Base-by-base conservation (phyloP, 345 rosid genomes). In the Bruguiera gymnorhiza region DNA sequence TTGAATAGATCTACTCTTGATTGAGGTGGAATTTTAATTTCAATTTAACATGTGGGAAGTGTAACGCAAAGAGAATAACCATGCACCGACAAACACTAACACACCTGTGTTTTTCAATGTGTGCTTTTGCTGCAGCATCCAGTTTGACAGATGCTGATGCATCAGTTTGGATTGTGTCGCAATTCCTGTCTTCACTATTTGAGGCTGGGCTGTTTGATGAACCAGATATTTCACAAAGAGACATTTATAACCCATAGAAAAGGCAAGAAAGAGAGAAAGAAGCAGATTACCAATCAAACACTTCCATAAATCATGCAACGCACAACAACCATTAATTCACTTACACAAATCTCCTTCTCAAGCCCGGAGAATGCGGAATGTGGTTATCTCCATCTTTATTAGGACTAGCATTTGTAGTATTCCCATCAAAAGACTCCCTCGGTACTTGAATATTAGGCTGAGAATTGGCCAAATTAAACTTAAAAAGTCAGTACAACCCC, bases 101-200 rank as follows among this genome's bases (percentile, higher is more conserved):
- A 13, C 60, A 95, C 97, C 89, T 85, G 79, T 92, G 93, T 77
- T 89, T 94, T 43, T 94, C 90, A 77, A 94, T 86, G 81, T 83
- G 88, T 1, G 76, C 84, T 56, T 84, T 86, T 6, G 89, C 86
- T 59, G 86, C 82, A 46, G 83, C 74, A 83, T 92, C 99, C 52
- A 95, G 84, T 81, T 85, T 88, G 63, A 86, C 60, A 65, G 88
- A 79, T 43, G 80, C 82, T 27, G 93, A 86, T 37, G 78, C 13
- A 77, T 81, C 84, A 37, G 65, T 80, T 63, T 78, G 85, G 26
- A 46, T n/a, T 54, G 34, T 60, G 61, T 79, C 88, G 11, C 18
- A 79, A 68, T 54, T 78, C 83, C 77, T 76, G 65, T 83, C 90
- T 70, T 77, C 85, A 70, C 74, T 60, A 72, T 76, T 79, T 54